A percentile compares a stretch with the other conserved stretches of the same genome.
phyloP scores from a whole-genome alignment of 2,329 filamentous ascomycete genomes.

The Fusarium secorum region DNA sequence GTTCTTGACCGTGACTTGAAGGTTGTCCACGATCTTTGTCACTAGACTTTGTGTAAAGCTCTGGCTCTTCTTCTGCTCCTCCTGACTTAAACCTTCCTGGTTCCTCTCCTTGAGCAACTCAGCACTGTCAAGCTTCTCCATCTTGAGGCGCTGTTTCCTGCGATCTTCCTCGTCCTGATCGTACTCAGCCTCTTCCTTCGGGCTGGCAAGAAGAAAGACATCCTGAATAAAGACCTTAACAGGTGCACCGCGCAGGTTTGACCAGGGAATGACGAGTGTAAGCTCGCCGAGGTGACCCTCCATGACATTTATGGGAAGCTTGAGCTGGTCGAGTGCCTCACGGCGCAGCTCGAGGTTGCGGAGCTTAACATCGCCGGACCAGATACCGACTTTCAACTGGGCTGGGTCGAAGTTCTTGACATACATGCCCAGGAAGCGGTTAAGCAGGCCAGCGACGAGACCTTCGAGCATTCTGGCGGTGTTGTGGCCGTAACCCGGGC shows the following conservation, averaged over 20 bases:
- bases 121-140: conserved; percentile 97
- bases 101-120: conserved; percentile 93
- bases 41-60: conserved; percentile 95
- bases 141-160: conserved; percentile 89
- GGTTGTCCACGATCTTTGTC: conserved; percentile 97
- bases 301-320: conserved; percentile 93
- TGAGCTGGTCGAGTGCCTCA: conserved; percentile 96
- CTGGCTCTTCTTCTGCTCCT: conserved; percentile 97
- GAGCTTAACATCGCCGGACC: conserved; percentile 97
- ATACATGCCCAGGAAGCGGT: conserved; percentile 99
- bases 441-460: conserved; percentile 94
- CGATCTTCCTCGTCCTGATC: conserved; percentile 91
- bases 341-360: conserved; percentile 89
- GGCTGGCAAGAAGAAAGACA: conserved; percentile 93
- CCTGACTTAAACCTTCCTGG: conserved; percentile 89
- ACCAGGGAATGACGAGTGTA: conserved; percentile 95
- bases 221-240: conserved; percentile 96
- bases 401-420: conserved; percentile 99
- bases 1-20: conserved; percentile 97
- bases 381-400: conserved; percentile 98
- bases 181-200: conserved; percentile 93
- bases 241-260: conserved; percentile 91
- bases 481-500: conserved; percentile 76
- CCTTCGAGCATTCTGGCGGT: conserved; percentile 88
- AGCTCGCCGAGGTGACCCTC: conserved; percentile 93